A percentile compares a stretch with the other conserved stretches of the same genome.
These are phyloP conservation scores for Quercus mongolica DNA, from an alignment of 306 rosid genomes.

Conservation along the genomic window DNA sequence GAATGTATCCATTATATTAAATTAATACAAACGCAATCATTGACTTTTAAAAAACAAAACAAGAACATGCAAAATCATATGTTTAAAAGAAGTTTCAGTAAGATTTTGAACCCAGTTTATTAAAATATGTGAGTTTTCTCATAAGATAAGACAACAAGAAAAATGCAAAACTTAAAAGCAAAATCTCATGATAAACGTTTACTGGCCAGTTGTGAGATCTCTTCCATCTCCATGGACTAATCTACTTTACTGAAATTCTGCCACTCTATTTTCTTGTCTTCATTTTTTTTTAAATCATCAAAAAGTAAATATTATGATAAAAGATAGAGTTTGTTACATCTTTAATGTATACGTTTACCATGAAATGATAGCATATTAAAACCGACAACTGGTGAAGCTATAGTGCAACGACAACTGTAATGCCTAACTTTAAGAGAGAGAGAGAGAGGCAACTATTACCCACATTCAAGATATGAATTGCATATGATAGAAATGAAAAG, in stretches of 20 bases:
- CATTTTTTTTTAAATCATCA: neutral
- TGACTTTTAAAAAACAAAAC: neutral
- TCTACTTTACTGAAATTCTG: neutral
- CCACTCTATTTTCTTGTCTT: neutral
- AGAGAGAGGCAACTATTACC: neutral
- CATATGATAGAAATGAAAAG: neutral
- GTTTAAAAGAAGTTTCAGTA: neutral
- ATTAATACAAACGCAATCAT: neutral
- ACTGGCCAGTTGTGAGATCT: neutral
- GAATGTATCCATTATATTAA: conserved; percentile 10
- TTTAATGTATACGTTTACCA: neutral
- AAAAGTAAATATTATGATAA: neutral
- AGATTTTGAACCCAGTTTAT: conserved; percentile 12
- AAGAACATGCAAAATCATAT: neutral
- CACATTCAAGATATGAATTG: neutral
- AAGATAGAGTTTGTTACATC: neutral
- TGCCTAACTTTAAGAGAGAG: neutral
- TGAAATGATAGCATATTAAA: neutral
- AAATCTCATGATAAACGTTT: neutral
- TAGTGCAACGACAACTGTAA: neutral
- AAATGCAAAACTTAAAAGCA: neutral
- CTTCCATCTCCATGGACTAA: neutral
- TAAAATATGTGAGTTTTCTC: neutral
- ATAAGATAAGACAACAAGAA: neutral
- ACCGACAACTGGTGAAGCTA: neutral